Percentiles rank a stretch among this genome's conserved stretches.
Conservation (phyloP, 2,329 filamentous ascomycete genomes). For the Cercospora sojina region DNA sequence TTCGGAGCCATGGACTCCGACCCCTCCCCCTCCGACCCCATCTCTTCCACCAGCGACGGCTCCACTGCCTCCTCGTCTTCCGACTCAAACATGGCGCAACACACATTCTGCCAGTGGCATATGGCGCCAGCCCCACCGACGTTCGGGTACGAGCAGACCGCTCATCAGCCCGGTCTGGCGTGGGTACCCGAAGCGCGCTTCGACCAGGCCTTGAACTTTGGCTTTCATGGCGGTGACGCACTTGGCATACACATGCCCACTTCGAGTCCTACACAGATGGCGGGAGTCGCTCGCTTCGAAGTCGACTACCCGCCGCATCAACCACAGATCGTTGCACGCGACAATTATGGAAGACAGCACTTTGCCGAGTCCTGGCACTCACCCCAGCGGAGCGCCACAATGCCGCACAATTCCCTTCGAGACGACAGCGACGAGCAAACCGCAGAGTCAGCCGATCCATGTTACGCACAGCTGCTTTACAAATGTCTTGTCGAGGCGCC, state of each 20-base stretch:
- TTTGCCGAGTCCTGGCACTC: slow-evolving; percentile 3
- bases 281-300: slow-evolving; percentile 11
- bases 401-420: slow-evolving; percentile 18
- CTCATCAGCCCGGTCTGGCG: slow-evolving; percentile 14
- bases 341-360: slow-evolving; percentile 13
- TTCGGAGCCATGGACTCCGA: slow-evolving; percentile 22
- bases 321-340: slow-evolving; percentile 9
- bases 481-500: slow-evolving; percentile 68
- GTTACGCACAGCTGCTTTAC: slow-evolving; percentile 79
- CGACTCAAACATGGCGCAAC: slow-evolving; percentile 18
- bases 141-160: slow-evolving; percentile 18
- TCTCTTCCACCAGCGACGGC: slow-evolving; percentile 14
- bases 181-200: slow-evolving; percentile 23
- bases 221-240: slow-evolving; percentile 17
- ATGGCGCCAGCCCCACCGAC: slow-evolving; percentile 11
- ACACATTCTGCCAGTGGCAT: slow-evolving; percentile 18
- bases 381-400: slow-evolving; percentile 11
- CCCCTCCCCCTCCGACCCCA: slow-evolving; percentile 16
- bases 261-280: slow-evolving; percentile 21
- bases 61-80: slow-evolving; percentile 21
- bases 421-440: slow-evolving; percentile 23
- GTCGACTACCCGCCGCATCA: slow-evolving; percentile 16
- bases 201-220: slow-evolving; percentile 18
- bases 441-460: slow-evolving; percentile 25
- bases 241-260: slow-evolving; percentile 27